Conservation (phyloP, 2,329 filamentous ascomycete genomes). For the Neospermospora avenae region DNA sequence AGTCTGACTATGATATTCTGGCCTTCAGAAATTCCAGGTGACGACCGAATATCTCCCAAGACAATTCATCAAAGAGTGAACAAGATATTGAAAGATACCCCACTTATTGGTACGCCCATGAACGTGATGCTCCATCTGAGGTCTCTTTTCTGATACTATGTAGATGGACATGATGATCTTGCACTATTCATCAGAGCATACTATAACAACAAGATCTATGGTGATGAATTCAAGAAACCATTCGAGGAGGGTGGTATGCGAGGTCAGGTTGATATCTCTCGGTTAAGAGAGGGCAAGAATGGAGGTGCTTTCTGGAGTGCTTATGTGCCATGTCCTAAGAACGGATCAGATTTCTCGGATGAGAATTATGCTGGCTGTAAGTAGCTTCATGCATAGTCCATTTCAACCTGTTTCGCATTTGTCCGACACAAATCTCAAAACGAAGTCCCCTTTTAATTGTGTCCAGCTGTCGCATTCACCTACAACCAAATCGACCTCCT, state of each 20-base stretch:
- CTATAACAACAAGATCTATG: conserved; percentile 77
- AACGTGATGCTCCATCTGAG: neutral
- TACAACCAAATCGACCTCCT: conserved; percentile 74
- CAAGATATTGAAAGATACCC: conserved; percentile 43
- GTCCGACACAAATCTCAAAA: neutral
- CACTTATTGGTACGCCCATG: conserved; percentile 43
- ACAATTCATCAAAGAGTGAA: conserved; percentile 39
- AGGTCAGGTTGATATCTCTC: conserved; percentile 75
- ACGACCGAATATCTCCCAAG: conserved; percentile 16
- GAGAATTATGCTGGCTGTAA: conserved; percentile 65
- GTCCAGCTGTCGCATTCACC: conserved; percentile 59
- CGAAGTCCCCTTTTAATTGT: conserved; percentile 6
- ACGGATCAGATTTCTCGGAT: conserved; percentile 71
- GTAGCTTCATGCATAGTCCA: conserved; percentile 22
- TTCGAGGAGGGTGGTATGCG: conserved; percentile 69
- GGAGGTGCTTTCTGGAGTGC: conserved; percentile 95
- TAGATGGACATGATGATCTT: conserved; percentile 89
- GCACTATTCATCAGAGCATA: conserved; percentile 64
- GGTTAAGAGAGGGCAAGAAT: conserved; percentile 66
- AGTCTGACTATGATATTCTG: conserved; percentile 18
- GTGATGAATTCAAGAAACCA: conserved; percentile 65
- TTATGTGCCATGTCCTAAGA: conserved; percentile 70
- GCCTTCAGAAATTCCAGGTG: conserved; percentile 5
- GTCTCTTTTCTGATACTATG: neutral
- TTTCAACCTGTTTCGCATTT: neutral